Percentiles rank a stretch among this genome's conserved stretches.
These are phyloP conservation scores for Sugiyamaella xylanicola DNA, from an alignment of 1,139 yeast species.

Conservation along the genomic window DNA sequence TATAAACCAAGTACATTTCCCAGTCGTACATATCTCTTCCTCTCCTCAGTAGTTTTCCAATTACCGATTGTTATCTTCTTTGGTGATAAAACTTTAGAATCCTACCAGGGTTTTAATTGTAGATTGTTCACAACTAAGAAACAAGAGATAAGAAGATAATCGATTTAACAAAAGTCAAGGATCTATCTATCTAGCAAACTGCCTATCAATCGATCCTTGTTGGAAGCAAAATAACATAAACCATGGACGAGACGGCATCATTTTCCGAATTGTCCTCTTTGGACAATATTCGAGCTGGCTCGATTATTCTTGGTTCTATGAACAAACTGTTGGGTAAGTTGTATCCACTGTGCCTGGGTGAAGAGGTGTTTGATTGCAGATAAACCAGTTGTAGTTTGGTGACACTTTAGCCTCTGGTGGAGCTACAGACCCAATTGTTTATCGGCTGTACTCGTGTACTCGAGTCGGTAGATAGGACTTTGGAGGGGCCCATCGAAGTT, in stretches of 20 bases:
- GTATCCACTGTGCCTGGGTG: too few relatives aligned
- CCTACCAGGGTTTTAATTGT: not conserved
- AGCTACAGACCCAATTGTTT: too few relatives aligned
- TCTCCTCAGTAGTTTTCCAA: not conserved
- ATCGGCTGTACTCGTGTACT: too few relatives aligned
- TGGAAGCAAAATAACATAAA: not conserved
- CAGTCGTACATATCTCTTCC: not conserved
- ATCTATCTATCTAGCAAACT: too few relatives aligned
- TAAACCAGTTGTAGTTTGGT: not conserved
- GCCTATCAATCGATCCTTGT: not conserved
- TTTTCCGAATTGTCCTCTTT: conserved; percentile 35
- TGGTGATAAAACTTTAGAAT: not conserved
- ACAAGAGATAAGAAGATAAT: too few relatives aligned
- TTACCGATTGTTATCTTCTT: conserved; percentile 1
- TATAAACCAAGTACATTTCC: not conserved
- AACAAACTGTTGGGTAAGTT: conserved; percentile 44
- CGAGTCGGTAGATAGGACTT: too few relatives aligned
- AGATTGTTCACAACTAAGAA: not conserved
- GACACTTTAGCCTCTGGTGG: too few relatives aligned
- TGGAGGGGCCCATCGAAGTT: too few relatives aligned
- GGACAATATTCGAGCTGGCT: conserved; percentile 45
- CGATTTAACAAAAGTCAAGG: too few relatives aligned
- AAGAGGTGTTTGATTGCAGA: too few relatives aligned
- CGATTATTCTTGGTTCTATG: conserved; percentile 45
- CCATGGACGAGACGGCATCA: conserved; percentile 34